Evolutionary conservation across 1,139 yeast genomes (phyloP).

Genomic region (Protomyces arabidopsidicola): DNA sequence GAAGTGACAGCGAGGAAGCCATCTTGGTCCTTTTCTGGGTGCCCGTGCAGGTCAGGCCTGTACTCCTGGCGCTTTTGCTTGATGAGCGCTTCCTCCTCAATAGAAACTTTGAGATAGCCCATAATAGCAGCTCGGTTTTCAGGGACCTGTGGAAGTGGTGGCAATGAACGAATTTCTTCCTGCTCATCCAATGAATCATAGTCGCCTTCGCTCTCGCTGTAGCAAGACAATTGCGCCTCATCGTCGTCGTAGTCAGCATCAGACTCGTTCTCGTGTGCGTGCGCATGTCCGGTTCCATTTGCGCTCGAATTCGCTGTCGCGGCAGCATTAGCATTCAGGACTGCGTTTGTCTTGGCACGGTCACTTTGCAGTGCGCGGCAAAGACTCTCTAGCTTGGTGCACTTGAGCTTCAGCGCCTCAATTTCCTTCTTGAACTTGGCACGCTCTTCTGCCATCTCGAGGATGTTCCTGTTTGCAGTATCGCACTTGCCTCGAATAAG

Average conservation of each 20-base stretch:
- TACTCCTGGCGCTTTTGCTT: constrained; percentile 16
- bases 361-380: constrained; percentile 33
- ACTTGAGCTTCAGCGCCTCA: constrained; percentile 29
- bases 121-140: neutral
- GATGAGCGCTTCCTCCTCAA: constrained; percentile 14
- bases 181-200: constrained; percentile 1
- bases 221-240: constrained; percentile 12
- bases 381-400: constrained; percentile 32
- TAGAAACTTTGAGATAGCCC: constrained; percentile 13
- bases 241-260: neutral
- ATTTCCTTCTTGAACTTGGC: constrained; percentile 31
- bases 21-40: constrained; percentile 19
- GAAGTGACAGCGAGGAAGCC: constrained; percentile 20
- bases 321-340: neutral
- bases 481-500: constrained; percentile 31
- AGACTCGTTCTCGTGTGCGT: neutral
- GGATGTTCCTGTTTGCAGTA: constrained; percentile 30
- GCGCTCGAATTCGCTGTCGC: neutral
- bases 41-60: constrained; percentile 13
- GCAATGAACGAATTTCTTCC: constrained; percentile 1
- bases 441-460: constrained; percentile 34
- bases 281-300: neutral
- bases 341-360: constrained; percentile 19
- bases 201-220: constrained; percentile 18
- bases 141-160: constrained; percentile 6